A percentile compares a stretch with the other conserved stretches of the same genome.
phyloP scores from a whole-genome alignment of 2,329 filamentous ascomycete genomes.

The Penicillium sclerotigenum region DNA sequence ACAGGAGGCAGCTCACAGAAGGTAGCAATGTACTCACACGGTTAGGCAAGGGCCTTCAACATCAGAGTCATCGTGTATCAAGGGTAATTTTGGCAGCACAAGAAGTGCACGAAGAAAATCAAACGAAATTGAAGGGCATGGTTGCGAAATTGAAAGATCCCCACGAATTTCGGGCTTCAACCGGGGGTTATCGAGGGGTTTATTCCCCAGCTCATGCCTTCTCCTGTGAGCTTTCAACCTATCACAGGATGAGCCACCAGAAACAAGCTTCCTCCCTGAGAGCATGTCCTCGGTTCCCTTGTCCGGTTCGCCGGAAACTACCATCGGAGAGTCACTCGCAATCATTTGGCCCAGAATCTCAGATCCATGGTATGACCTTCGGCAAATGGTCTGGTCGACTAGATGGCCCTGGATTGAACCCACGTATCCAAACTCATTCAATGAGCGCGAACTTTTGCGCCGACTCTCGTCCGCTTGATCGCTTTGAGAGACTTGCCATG shows the following conservation, averaged over 20 bases:
- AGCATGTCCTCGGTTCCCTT: slow-evolving; percentile 14
- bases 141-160: neutral
- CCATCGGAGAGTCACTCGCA: slow-evolving; percentile 10
- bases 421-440: neutral
- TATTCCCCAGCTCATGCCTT: neutral
- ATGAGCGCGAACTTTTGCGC: neutral
- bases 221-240: slow-evolving; percentile 8
- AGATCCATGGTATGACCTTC: slow-evolving; percentile 9
- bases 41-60: neutral
- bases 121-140: neutral
- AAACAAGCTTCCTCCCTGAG: slow-evolving; percentile 6
- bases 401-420: neutral
- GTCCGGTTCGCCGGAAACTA: slow-evolving; percentile 25
- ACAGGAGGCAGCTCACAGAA: neutral
- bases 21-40: neutral
- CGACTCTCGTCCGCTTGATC: too few relatives aligned
- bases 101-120: neutral
- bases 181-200: slow-evolving; percentile 4
- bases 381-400: neutral
- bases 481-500: neutral
- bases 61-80: neutral
- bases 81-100: neutral
- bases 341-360: slow-evolving; percentile 1
- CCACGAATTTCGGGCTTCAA: slow-evolving; percentile 7
- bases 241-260: slow-evolving; percentile 2